These are phyloP conservation scores for Themeda triandra DNA, from an alignment of 176 grass and related monocot genomes.

Conservation along the genomic window DNA sequence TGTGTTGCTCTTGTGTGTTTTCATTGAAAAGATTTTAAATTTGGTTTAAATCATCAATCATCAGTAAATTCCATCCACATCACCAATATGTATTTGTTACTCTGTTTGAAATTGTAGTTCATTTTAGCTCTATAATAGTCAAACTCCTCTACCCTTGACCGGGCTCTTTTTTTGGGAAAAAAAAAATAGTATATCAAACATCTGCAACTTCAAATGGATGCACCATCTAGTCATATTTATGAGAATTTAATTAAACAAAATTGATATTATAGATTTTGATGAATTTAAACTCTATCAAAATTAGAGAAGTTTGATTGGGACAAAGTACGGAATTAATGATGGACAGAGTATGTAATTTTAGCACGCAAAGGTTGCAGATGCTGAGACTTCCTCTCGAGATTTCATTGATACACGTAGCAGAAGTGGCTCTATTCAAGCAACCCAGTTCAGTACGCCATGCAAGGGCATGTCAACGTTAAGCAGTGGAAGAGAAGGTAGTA, in stretches of 20 bases:
- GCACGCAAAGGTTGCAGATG: not conserved
- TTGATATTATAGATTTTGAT: not conserved
- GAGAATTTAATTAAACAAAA: not conserved
- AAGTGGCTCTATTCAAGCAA: slow-evolving; percentile 5
- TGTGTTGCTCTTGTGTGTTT: not conserved
- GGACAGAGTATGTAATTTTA: not conserved
- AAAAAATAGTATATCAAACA: not conserved
- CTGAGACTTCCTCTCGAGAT: not conserved
- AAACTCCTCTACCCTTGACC: not conserved
- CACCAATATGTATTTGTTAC: not conserved
- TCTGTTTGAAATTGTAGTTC: not conserved
- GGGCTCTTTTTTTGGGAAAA: not conserved
- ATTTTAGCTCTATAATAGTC: not conserved
- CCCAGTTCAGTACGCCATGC: too few relatives aligned
- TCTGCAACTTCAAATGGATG: too few relatives aligned
- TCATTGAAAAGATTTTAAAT: not conserved
- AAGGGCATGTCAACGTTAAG: not conserved
- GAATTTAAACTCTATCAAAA: not conserved
- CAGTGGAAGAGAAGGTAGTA: slow-evolving; percentile 8
- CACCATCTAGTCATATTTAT: not conserved
- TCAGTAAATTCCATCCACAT: not conserved
- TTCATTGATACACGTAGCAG: not conserved
- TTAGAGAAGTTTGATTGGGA: not conserved
- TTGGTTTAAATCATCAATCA: not conserved
- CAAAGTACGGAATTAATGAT: not conserved